A percentile compares a stretch with the other conserved stretches of the same genome.
Conservation (phyloP, 2,329 filamentous ascomycete species). For the Cladosporium oxysporum region DNA sequence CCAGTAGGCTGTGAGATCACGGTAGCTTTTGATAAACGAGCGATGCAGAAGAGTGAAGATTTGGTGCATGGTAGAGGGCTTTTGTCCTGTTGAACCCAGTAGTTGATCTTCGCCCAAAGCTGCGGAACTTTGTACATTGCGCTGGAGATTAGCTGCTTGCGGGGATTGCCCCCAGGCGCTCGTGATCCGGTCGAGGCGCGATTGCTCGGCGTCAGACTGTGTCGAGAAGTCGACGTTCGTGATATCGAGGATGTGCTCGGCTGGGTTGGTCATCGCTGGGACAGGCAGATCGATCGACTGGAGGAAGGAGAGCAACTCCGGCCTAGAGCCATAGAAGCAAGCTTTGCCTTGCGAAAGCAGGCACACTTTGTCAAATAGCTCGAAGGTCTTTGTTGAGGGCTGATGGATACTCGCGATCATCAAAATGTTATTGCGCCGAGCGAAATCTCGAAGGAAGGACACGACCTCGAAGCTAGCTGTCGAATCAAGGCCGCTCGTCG, state of each 20-base stretch:
- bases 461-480: constrained; percentile 73
- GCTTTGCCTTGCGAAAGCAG: constrained; percentile 69
- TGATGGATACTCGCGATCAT: constrained; percentile 72
- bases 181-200: neutral
- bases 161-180: neutral
- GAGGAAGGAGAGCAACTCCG: constrained; percentile 60
- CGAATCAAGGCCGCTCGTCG: constrained; percentile 78
- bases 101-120: constrained; percentile 4
- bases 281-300: constrained; percentile 58
- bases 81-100: constrained; percentile 32
- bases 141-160: neutral
- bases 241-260: constrained; percentile 73
- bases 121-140: constrained; percentile 8
- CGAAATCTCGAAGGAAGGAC: constrained; percentile 65
- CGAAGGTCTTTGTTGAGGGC: constrained; percentile 73
- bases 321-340: constrained; percentile 68
- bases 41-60: constrained; percentile 68
- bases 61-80: constrained; percentile 8
- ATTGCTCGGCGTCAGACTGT: neutral
- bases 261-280: constrained; percentile 70
- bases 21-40: constrained; percentile 77
- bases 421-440: constrained; percentile 60
- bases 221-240: constrained; percentile 71
- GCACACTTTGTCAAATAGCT: constrained; percentile 73
- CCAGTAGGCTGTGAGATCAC: constrained; percentile 78